phyloP scores from a whole-genome alignment of 352 stramenopile genomes.

The Phytopythium helicoides region DNA sequence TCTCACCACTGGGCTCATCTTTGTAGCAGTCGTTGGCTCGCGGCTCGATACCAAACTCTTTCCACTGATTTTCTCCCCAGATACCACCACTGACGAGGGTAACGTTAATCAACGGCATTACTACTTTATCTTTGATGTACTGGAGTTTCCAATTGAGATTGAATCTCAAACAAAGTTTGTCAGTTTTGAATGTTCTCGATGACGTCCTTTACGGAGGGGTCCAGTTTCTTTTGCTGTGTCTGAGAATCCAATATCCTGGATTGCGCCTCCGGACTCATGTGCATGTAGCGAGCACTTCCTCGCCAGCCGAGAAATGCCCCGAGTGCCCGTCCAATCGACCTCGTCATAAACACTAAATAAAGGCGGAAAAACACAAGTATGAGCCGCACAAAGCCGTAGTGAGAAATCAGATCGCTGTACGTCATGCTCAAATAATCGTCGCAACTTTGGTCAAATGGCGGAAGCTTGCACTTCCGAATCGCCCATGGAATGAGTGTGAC shows the following conservation, averaged over 20 bases:
- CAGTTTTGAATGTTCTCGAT: conserved; percentile 4
- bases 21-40: conserved; percentile 48
- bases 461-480: neutral
- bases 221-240: too few relatives aligned
- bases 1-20: conserved; percentile 49
- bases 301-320: conserved; percentile 40
- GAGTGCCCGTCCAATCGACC: conserved; percentile 38
- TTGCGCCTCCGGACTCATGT: conserved; percentile 4
- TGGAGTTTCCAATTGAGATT: conserved; percentile 49
- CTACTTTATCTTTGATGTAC: conserved; percentile 56
- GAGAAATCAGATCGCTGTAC: conserved; percentile 27
- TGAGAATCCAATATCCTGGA: conserved; percentile 9
- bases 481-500: too few relatives aligned
- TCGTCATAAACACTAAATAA: conserved; percentile 45
- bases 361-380: conserved; percentile 43
- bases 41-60: conserved; percentile 50
- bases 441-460: conserved; percentile 19
- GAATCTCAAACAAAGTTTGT: conserved; percentile 32
- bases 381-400: conserved; percentile 37
- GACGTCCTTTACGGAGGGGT: too few relatives aligned
- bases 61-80: conserved; percentile 45
- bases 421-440: conserved; percentile 31
- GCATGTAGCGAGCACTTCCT: conserved; percentile 32
- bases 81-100: conserved; percentile 35
- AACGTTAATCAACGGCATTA: conserved; percentile 44